These are phyloP conservation scores for Purshia tridentata DNA, from an alignment of 306 rosid genomes.

Conservation along the genomic window DNA sequence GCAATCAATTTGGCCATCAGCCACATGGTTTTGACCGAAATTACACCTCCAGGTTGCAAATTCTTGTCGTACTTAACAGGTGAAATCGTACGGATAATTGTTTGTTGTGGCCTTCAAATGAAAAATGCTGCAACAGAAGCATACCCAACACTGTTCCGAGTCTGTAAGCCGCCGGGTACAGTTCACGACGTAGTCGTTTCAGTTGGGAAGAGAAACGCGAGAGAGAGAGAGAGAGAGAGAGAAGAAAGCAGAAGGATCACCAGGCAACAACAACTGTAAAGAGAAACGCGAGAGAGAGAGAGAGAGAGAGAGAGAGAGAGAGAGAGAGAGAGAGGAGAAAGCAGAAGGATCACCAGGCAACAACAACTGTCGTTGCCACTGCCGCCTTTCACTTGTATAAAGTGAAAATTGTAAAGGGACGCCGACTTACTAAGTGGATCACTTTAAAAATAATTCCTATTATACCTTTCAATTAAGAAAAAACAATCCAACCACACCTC, in stretches of 20 bases:
- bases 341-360: too few species aligned
- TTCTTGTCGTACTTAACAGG: not conserved
- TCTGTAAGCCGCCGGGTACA: not conserved
- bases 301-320: too few species aligned
- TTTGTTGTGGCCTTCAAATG: not conserved
- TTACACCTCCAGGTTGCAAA: not conserved
- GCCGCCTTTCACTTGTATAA: too few species aligned
- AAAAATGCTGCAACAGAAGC: not conserved
- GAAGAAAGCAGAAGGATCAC: not conserved
- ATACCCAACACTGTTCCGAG: not conserved
- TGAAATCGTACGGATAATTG: not conserved
- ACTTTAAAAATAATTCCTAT: too few species aligned
- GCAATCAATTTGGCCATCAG: constrained; percentile 28
- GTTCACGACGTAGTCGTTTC: not conserved
- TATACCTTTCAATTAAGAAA: too few species aligned
- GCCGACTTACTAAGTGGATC: too few species aligned
- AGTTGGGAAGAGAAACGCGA: not conserved
- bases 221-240: not conserved
- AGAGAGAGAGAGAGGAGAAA: too few species aligned
- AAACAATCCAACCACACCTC: too few species aligned
- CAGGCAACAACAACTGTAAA: not conserved
- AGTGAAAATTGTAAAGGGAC: too few species aligned
- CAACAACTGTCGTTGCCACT: too few species aligned
- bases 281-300: too few species aligned
- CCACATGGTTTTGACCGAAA: constrained; percentile 1